phyloP scores from a whole-genome alignment of 2,329 filamentous ascomycete genomes.

The Fusarium neocosmosporiellum region DNA sequence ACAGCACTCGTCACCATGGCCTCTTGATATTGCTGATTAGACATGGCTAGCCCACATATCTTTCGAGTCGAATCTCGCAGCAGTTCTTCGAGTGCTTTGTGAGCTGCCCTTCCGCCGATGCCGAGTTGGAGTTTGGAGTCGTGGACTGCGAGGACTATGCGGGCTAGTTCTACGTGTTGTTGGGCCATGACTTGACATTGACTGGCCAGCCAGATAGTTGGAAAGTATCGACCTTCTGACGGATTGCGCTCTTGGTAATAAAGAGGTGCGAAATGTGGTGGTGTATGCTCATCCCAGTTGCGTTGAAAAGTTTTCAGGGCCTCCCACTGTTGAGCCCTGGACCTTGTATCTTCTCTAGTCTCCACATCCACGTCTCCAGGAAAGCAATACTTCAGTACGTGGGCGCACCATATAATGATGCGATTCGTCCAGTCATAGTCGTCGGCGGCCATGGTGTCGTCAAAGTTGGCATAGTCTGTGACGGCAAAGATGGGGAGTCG shows the following conservation, averaged over 20 bases:
- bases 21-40: conserved; percentile 12
- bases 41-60: conserved; percentile 18
- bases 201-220: conserved; percentile 18
- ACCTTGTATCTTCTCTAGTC: background rate
- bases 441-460: conserved; percentile 4
- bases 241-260: conserved; percentile 20
- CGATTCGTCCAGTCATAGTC: conserved; percentile 31
- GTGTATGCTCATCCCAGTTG: conserved; percentile 18
- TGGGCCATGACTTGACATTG: conserved; percentile 29
- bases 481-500: conserved; percentile 19
- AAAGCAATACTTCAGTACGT: conserved; percentile 29
- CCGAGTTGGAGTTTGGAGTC: conserved; percentile 26
- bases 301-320: conserved; percentile 12
- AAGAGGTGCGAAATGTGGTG: conserved; percentile 12
- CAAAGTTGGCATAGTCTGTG: conserved; percentile 16
- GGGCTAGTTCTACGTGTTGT: conserved; percentile 21
- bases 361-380: background rate
- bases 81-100: conserved; percentile 17
- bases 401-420: conserved; percentile 22
- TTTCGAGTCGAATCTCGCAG: conserved; percentile 14
- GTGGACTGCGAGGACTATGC: conserved; percentile 29
- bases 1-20: conserved; percentile 22
- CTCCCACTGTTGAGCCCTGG: conserved; percentile 14
- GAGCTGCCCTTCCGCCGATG: conserved; percentile 20
- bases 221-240: conserved; percentile 7